Percentiles rank a stretch among this genome's conserved stretches.
Evolutionary conservation across 257 asterid genomes (phyloP).

Genomic region (Haberlea rhodopensis): DNA sequence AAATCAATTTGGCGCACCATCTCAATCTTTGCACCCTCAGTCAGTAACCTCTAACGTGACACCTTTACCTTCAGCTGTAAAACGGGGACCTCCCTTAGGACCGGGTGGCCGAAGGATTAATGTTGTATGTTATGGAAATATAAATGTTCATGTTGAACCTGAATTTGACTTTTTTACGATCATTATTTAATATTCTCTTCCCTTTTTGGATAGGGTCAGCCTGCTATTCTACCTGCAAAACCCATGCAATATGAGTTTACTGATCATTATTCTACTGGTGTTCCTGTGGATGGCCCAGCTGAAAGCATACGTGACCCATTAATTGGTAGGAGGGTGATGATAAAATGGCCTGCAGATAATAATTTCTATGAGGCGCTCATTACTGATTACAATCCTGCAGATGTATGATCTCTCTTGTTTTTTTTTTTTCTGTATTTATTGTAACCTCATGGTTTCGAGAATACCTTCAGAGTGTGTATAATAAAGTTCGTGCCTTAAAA

Average conservation of each 20-base stretch:
- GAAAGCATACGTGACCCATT: constrained; percentile 58
- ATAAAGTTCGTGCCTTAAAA: constrained; percentile 14
- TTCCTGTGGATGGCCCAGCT: constrained; percentile 46
- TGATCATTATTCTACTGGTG: constrained; percentile 58
- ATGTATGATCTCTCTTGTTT: constrained; percentile 47
- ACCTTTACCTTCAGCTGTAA: constrained; percentile 44
- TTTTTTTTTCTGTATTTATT: constrained; percentile 13
- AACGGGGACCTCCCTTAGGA: constrained; percentile 61
- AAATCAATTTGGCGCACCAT: constrained; percentile 44
- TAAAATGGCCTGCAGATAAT: constrained; percentile 84
- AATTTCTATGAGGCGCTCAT: constrained; percentile 91
- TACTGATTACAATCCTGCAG: constrained; percentile 64
- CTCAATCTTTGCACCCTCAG: constrained; percentile 52
- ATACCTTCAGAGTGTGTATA: constrained; percentile 9
- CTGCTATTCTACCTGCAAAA: constrained; percentile 40
- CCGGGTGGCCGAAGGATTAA: constrained; percentile 56
- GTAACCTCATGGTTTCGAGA: constrained; percentile 23
- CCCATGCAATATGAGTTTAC: constrained; percentile 57
- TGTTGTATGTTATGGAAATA: constrained; percentile 42
- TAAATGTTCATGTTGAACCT: neutral
- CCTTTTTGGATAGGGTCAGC: constrained; percentile 46
- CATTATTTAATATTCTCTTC: constrained; percentile 23
- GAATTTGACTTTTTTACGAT: no score
- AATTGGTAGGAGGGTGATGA: constrained; percentile 94
- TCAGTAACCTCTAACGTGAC: constrained; percentile 43